Base-by-base conservation (phyloP, 106 monocot genomes). In the Narthecium ossifragum region DNA sequence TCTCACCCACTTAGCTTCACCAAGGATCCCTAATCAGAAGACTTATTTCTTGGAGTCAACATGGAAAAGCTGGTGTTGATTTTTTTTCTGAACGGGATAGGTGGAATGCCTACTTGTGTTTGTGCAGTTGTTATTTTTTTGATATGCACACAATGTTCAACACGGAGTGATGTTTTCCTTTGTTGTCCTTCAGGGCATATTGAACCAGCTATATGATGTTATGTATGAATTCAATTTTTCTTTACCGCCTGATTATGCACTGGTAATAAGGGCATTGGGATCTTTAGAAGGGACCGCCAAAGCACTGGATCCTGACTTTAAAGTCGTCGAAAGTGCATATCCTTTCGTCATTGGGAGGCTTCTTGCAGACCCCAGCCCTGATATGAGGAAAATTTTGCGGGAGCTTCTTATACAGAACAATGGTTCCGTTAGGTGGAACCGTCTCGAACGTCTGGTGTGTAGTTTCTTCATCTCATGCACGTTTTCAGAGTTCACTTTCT, bases 181-280 rank as follows among this genome's bases (percentile, higher is more conserved):
- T n/a, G n/a, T n/a, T n/a, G n/a, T n/a, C 43, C 63, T 60, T 52
- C 70, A 96, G 90, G 83, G 78, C 14, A 75, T 96, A 71, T 90
- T 96, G 86, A 72, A 27, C 56, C 89, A 90, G 32, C 67, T 96
- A 24, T 96, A 96, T 69, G 86, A 90, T 73, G 60, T 90, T 36
- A 96, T 96, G 90, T 96, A 96, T 57, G 90, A 90, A 58, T 96
- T 96, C 58, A 84, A 90, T 60, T 96, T 96, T 74, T 84, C 80
- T 31, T 49, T 96, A 51, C 90, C 94, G 8, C 94, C 94, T 50
- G 94, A 96, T 46, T 96, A 96, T 61, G 94, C 94, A 3, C 67
- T 96, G 49, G 94, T 96, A 4, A 90, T 96, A 59, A 77, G 90
- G 65, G 86, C 94, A 46, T 51, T 96, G 18, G 94, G 94, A 26